Evolutionary conservation across 139 green algal species (phyloP).

Genomic region (Zygnema cylindricum): DNA sequence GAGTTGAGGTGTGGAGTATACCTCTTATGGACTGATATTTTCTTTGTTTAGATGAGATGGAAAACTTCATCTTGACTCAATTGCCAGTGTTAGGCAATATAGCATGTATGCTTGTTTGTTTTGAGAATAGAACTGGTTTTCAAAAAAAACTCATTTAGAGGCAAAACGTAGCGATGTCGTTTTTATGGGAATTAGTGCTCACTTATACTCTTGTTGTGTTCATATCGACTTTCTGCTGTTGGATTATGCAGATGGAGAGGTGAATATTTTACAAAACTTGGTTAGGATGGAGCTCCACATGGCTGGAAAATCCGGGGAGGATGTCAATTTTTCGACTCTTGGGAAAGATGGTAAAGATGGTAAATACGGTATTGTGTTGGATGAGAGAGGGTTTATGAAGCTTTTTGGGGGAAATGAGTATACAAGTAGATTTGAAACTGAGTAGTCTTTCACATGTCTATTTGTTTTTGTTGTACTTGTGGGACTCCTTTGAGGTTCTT

Average conservation of each 20-base stretch:
- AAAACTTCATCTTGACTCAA: not conserved
- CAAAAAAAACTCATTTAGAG: not conserved
- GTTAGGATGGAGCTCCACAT: too few relatives aligned
- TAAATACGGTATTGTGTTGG: too few relatives aligned
- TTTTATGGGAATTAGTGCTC: not conserved
- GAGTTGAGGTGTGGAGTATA: not conserved
- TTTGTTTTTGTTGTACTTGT: too few relatives aligned
- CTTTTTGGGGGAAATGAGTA: too few relatives aligned
- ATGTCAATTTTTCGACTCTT: too few relatives aligned
- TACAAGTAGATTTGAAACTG: too few relatives aligned
- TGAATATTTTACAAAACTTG: not conserved
- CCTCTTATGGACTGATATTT: not conserved
- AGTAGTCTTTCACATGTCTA: too few relatives aligned
- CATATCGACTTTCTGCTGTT: not conserved
- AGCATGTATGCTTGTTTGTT: not conserved
- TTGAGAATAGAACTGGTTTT: not conserved
- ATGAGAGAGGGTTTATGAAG: too few relatives aligned
- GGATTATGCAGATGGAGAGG: not conserved
- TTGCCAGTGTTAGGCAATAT: too few relatives aligned
- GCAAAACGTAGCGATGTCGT: not conserved
- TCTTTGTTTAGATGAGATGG: not conserved
- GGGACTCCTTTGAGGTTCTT: too few relatives aligned
- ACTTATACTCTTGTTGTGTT: not conserved
- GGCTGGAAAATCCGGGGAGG: too few relatives aligned
- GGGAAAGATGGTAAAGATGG: too few relatives aligned